Percentiles rank a stretch among this genome's conserved stretches.
Evolutionary conservation across 768 basidiomycete genomes (phyloP).

Genomic region (Lactifluus hygrophoroides): DNA sequence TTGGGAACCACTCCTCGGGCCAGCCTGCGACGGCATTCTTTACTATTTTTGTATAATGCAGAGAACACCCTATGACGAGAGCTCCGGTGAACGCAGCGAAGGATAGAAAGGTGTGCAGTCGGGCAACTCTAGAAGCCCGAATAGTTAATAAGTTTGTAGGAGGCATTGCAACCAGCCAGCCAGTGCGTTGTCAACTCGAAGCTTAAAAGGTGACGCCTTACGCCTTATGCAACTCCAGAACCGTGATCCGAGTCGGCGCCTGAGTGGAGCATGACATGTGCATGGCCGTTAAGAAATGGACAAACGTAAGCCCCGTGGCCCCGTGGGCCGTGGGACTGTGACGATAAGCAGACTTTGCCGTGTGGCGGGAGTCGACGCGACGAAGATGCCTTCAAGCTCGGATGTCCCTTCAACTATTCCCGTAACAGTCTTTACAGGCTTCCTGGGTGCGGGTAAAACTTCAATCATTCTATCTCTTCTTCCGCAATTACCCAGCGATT

Average conservation of each 20-base stretch:
- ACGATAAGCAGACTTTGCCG: too few relatives aligned
- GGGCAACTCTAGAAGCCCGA: conserved; percentile 47
- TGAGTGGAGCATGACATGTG: too few relatives aligned
- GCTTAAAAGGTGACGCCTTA: too few relatives aligned
- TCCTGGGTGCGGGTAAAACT: conserved; percentile 77
- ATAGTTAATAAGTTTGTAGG: conserved; percentile 23
- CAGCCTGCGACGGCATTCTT: conserved; percentile 78
- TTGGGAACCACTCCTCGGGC: conserved; percentile 87
- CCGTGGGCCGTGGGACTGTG: too few relatives aligned
- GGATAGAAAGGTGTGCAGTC: conserved; percentile 58
- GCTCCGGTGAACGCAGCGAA: conserved; percentile 57
- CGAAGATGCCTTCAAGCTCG: background rate
- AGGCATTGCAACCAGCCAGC: background rate
- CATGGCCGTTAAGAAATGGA: too few relatives aligned
- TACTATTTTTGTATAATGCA: conserved; percentile 80
- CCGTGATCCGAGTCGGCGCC: too few relatives aligned
- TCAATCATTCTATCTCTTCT: conserved; percentile 77
- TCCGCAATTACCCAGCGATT: conserved; percentile 72
- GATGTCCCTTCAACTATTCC: conserved; percentile 42
- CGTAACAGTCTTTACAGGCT: conserved; percentile 94
- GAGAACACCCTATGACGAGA: conserved; percentile 49
- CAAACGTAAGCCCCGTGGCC: background rate
- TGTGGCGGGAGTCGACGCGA: too few relatives aligned
- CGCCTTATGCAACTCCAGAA: too few relatives aligned
- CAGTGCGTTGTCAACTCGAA: background rate